These are phyloP conservation scores for Fusarium lyarnte DNA, from an alignment of 2,329 filamentous ascomycete genomes.

Conservation along the genomic window DNA sequence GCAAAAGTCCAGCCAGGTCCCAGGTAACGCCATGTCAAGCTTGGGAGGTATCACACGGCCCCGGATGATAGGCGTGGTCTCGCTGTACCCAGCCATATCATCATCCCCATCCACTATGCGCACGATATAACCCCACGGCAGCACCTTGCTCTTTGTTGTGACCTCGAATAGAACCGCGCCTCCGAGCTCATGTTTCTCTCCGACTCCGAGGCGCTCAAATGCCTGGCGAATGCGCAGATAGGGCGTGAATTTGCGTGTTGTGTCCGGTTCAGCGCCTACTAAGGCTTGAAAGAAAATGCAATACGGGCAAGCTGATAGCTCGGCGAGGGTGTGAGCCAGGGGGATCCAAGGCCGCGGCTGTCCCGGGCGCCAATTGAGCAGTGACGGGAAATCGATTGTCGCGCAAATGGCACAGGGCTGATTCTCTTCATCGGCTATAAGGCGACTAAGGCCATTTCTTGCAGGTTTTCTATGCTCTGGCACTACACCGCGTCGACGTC, in stretches of 20 bases:
- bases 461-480: slow-evolving; percentile 37
- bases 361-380: slow-evolving; percentile 50
- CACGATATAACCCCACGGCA: slow-evolving; percentile 52
- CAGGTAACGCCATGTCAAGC: slow-evolving; percentile 44
- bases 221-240: slow-evolving; percentile 52
- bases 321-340: slow-evolving; percentile 47
- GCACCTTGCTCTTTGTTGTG: slow-evolving; percentile 48
- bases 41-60: slow-evolving; percentile 47
- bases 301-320: slow-evolving; percentile 48
- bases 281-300: slow-evolving; percentile 52
- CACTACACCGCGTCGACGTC: slow-evolving; percentile 38
- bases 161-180: slow-evolving; percentile 50
- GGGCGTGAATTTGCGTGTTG: slow-evolving; percentile 49
- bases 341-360: slow-evolving; percentile 50
- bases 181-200: slow-evolving; percentile 51
- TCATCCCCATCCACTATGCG: slow-evolving; percentile 42
- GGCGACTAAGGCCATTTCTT: slow-evolving; percentile 43
- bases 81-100: slow-evolving; percentile 36
- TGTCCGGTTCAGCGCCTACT: slow-evolving; percentile 44
- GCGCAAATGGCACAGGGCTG: slow-evolving; percentile 47
- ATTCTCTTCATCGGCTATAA: slow-evolving; percentile 44
- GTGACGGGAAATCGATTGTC: slow-evolving; percentile 49
- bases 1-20: slow-evolving; percentile 51
- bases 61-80: slow-evolving; percentile 37
- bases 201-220: slow-evolving; percentile 50